A percentile compares a stretch with the other conserved stretches of the same genome.
Evolutionary conservation across 2,329 filamentous ascomycete species (phyloP).

Genomic region (Teratosphaeria epicoccoides): DNA sequence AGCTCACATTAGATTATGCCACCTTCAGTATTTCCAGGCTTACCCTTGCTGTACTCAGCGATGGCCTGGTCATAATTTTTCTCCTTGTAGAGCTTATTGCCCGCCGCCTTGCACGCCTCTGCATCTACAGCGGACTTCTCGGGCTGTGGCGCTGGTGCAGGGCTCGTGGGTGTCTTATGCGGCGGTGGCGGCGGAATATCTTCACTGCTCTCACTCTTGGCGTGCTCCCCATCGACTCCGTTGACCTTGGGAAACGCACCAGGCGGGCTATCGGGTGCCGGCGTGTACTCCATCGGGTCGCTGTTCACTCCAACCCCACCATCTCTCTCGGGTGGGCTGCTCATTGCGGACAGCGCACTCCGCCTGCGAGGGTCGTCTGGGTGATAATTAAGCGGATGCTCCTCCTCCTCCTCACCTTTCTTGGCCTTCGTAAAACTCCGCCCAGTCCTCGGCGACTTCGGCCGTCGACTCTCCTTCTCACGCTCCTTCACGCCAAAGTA

Average conservation of each 20-base stretch:
- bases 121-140: constrained; percentile 55
- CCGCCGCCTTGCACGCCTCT: constrained; percentile 81
- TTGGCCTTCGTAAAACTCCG: constrained; percentile 29
- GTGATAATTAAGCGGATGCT: constrained; percentile 80
- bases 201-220: constrained; percentile 35
- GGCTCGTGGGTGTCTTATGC: constrained; percentile 48
- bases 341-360: constrained; percentile 44
- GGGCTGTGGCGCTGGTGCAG: constrained; percentile 34
- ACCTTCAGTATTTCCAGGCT: constrained; percentile 14
- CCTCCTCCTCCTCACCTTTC: constrained; percentile 49
- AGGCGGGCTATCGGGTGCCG: constrained; percentile 24
- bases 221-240: constrained; percentile 34
- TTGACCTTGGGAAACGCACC: constrained; percentile 39
- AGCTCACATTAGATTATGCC: constrained; percentile 13
- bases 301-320: constrained; percentile 11
- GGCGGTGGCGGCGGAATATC: constrained; percentile 56
- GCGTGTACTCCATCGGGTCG: constrained; percentile 25
- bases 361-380: constrained; percentile 77
- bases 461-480: constrained; percentile 13
- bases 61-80: constrained; percentile 82
- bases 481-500: constrained; percentile 16
- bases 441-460: constrained; percentile 14
- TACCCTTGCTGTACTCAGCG: constrained; percentile 90
- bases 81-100: constrained; percentile 96
- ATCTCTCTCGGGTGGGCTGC: constrained; percentile 13